Evolutionary conservation across 2,329 filamentous ascomycete species (phyloP).

Genomic region (Penicillium sp.): DNA sequence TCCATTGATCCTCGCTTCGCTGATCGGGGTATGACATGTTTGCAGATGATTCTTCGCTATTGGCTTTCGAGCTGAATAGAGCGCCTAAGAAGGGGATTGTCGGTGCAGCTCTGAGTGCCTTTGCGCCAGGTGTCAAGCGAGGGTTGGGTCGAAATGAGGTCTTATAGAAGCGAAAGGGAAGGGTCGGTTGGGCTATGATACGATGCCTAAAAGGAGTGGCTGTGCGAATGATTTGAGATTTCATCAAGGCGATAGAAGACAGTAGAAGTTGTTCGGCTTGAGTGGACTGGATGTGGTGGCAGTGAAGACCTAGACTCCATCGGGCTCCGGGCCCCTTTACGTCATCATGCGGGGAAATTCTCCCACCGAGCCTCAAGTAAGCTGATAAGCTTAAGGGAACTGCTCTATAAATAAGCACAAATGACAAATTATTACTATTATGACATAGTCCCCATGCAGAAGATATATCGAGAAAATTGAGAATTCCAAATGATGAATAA

Average conservation of each 20-base stretch:
- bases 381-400: not conserved
- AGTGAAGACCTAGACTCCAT: constrained; percentile 8
- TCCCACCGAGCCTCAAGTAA: not conserved
- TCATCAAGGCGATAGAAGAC: constrained; percentile 33
- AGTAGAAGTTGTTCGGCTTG: not conserved
- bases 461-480: not conserved
- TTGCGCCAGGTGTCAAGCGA: constrained; percentile 41
- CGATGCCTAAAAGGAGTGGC: constrained; percentile 31
- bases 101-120: constrained; percentile 69
- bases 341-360: constrained; percentile 39
- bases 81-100: constrained; percentile 78
- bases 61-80: constrained; percentile 70
- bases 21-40: constrained; percentile 73
- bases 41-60: constrained; percentile 46
- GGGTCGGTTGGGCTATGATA: constrained; percentile 21
- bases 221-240: constrained; percentile 33
- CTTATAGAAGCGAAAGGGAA: constrained; percentile 34
- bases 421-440: no score
- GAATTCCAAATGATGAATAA: not conserved
- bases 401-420: not conserved
- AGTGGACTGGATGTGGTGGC: constrained; percentile 12
- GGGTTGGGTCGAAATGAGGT: constrained; percentile 25
- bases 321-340: constrained; percentile 32
- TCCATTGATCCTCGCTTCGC: constrained; percentile 85
- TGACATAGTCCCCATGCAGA: no score